phyloP scores from a whole-genome alignment of 2,329 filamentous ascomycete genomes.

The Aspergillus awamori region DNA sequence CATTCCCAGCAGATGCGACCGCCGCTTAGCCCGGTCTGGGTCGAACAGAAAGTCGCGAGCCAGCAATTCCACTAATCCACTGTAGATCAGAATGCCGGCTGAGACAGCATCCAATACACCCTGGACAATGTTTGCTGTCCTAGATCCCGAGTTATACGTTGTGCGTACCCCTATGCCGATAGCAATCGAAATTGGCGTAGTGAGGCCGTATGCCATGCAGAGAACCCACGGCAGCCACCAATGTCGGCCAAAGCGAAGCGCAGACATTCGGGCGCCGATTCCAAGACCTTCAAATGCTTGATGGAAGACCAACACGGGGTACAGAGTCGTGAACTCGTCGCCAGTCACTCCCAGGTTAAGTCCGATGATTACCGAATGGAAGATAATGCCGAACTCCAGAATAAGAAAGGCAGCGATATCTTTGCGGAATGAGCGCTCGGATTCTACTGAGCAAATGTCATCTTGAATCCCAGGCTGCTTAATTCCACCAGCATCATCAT shows the following conservation, averaged over 20 bases:
- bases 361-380: conserved; percentile 66
- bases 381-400: conserved; percentile 64
- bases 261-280: conserved; percentile 62
- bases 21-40: conserved; percentile 46
- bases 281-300: conserved; percentile 66
- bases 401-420: conserved; percentile 46
- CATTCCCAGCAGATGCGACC: conserved; percentile 47
- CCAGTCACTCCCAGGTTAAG: conserved; percentile 62
- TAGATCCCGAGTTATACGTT: conserved; percentile 47
- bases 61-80: conserved; percentile 54
- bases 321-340: conserved; percentile 59
- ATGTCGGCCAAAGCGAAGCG: conserved; percentile 54
- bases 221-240: conserved; percentile 55
- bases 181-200: conserved; percentile 55
- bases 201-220: conserved; percentile 54
- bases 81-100: conserved; percentile 56
- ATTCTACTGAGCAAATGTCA: conserved; percentile 12
- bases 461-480: background rate
- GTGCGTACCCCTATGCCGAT: conserved; percentile 52
- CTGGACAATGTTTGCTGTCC: conserved; percentile 48
- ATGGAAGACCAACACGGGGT: conserved; percentile 64
- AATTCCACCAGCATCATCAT: background rate
- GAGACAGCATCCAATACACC: conserved; percentile 53
- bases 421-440: conserved; percentile 36
- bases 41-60: conserved; percentile 57